Conservation (phyloP, 2,329 filamentous ascomycete genomes). For the Hirsutella rhossiliensis region DNA sequence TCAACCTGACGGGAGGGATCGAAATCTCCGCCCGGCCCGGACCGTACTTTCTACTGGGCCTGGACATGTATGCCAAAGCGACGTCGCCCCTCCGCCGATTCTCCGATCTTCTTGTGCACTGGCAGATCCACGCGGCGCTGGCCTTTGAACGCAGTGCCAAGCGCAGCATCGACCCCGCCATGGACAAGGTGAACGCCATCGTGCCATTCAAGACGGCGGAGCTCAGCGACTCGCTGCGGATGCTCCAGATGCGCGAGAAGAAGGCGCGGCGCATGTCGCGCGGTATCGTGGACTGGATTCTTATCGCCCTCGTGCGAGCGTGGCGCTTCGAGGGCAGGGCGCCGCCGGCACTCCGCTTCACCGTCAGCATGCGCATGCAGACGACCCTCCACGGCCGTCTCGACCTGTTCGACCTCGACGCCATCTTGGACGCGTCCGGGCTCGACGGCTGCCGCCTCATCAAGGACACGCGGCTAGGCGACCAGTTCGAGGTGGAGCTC, state of each 20-base stretch:
- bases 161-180: slow-evolving; percentile 11
- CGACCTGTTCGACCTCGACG: slow-evolving; percentile 36
- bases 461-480: slow-evolving; percentile 33
- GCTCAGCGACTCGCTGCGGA: slow-evolving; percentile 33
- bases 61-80: slow-evolving; percentile 48
- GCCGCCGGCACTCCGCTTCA: slow-evolving; percentile 36
- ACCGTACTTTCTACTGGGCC: slow-evolving; percentile 44
- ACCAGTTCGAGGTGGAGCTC: slow-evolving; percentile 45
- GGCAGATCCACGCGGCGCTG: slow-evolving; percentile 52
- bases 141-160: slow-evolving; percentile 26
- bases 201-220: slow-evolving; percentile 32
- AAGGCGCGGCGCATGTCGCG: slow-evolving; percentile 31
- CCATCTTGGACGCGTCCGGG: slow-evolving; percentile 25
- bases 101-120: slow-evolving; percentile 50
- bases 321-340: slow-evolving; percentile 41
- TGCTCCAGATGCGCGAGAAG: slow-evolving; percentile 40
- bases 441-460: slow-evolving; percentile 25
- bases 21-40: slow-evolving; percentile 39
- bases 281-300: slow-evolving; percentile 40
- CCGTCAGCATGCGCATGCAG: slow-evolving; percentile 25
- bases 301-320: slow-evolving; percentile 47
- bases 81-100: slow-evolving; percentile 57
- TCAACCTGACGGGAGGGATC: slow-evolving; percentile 30
- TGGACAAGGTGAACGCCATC: slow-evolving; percentile 20
- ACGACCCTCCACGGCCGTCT: slow-evolving; percentile 28